phyloP scores from a whole-genome alignment of 73 alveolate species.

The Tetrahymena elliotti region DNA sequence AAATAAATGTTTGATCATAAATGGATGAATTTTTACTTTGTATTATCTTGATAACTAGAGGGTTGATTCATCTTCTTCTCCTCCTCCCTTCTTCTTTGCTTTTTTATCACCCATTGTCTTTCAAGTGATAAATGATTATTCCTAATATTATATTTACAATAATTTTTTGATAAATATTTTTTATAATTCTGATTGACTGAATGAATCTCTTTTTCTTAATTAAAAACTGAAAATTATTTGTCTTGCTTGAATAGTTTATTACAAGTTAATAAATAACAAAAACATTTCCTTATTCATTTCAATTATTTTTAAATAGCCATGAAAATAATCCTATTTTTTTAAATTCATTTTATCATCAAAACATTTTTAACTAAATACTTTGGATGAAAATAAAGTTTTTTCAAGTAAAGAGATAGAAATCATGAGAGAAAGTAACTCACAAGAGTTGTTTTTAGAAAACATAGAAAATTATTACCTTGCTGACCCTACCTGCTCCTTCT shows the following conservation, averaged over 20 bases:
- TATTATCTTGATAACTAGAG: constrained; percentile 4
- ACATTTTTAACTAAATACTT: too few relatives aligned
- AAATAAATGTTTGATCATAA: too few relatives aligned
- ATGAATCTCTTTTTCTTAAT: background rate
- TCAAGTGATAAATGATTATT: background rate
- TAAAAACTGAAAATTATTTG: background rate
- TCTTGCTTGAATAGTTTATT: background rate
- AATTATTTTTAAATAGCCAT: too few relatives aligned
- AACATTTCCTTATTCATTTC: too few relatives aligned
- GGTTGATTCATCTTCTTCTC: constrained; percentile 33
- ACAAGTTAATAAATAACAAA: background rate
- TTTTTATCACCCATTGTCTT: constrained; percentile 25
- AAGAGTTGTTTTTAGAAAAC: too few relatives aligned
- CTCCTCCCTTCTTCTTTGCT: constrained; percentile 28
- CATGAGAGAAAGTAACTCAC: too few relatives aligned
- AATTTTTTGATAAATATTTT: background rate
- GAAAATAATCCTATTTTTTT: too few relatives aligned
- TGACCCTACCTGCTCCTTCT: too few relatives aligned
- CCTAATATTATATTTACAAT: background rate
- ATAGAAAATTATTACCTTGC: too few relatives aligned
- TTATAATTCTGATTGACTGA: background rate
- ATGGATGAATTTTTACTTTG: background rate
- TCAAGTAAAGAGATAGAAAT: too few relatives aligned
- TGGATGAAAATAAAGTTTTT: too few relatives aligned
- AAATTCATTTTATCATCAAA: too few relatives aligned